These are phyloP conservation scores for Backusella tuberculispora DNA, from an alignment of 192 early-diverging fungal genomes.

Conservation along the genomic window DNA sequence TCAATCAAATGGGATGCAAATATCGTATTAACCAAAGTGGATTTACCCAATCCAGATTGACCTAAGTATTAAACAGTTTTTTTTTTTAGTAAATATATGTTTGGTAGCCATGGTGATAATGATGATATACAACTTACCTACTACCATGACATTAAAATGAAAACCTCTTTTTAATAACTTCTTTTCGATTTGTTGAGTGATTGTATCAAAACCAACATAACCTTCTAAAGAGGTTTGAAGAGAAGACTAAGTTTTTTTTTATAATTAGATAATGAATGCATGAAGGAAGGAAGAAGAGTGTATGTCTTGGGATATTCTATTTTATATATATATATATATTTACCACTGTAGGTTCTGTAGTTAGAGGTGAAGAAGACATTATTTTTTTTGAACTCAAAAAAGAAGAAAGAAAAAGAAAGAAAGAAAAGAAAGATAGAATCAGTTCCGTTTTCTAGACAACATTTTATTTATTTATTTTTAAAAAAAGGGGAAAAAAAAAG, in stretches of 20 bases:
- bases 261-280: not conserved
- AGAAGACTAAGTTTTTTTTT: not conserved
- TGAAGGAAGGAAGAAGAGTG: not conserved
- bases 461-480: not conserved
- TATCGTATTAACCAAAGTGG: constrained; percentile 96
- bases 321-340: not conserved
- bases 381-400: not conserved
- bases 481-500: not conserved
- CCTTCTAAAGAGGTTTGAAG: constrained; percentile 68
- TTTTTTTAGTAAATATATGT: not conserved
- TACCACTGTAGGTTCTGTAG: constrained; percentile 27
- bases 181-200: constrained; percentile 95
- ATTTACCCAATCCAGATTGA: constrained; percentile 96
- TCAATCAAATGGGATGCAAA: constrained; percentile 95
- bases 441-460: not conserved
- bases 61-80: constrained; percentile 48
- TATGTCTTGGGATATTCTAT: too few relatives aligned
- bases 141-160: constrained; percentile 97
- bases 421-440: constrained; percentile 16
- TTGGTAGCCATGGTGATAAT: not conserved
- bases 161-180: constrained; percentile 97
- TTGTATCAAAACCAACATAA: constrained; percentile 97
- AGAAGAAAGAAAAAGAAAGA: constrained; percentile 6
- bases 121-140: constrained; percentile 61
- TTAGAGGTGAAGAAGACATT: constrained; percentile 29